Evolutionary conservation across 2,329 filamentous ascomycete species (phyloP).

Genomic region (Fusarium circinatum): DNA sequence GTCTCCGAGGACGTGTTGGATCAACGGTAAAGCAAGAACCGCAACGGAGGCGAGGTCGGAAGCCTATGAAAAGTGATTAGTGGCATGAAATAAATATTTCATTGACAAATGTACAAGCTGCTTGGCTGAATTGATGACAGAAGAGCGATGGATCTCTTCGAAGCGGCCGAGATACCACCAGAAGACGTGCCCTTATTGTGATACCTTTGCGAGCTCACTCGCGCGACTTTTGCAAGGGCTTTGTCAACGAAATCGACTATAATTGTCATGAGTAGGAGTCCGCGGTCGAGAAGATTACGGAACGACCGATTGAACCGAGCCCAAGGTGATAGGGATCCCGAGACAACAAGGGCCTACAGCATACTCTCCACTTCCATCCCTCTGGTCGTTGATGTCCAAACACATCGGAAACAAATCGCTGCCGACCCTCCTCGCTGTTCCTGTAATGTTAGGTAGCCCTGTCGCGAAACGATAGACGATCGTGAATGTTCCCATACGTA

Average conservation of each 20-base stretch:
- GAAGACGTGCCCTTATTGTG: neutral
- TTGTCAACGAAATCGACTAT: neutral
- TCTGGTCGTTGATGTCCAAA: too few relatives aligned
- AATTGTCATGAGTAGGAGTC: neutral
- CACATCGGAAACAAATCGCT: too few relatives aligned
- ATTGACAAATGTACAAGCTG: too few relatives aligned
- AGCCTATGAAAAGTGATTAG: neutral
- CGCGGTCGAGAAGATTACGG: neutral
- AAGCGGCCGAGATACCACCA: neutral
- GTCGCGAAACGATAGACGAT: too few relatives aligned
- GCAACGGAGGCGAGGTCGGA: neutral
- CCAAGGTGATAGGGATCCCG: neutral
- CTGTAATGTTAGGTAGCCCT: too few relatives aligned
- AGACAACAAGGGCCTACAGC: too few relatives aligned
- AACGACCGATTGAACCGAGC: neutral
- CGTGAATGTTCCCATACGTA: too few relatives aligned
- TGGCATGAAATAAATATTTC: neutral
- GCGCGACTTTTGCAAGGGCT: rapidly evolving
- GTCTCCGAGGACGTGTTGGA: too few relatives aligned
- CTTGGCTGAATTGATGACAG: too few relatives aligned
- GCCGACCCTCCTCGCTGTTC: too few relatives aligned
- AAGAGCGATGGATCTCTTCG: too few relatives aligned
- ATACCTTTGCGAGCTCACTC: neutral
- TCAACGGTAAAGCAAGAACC: neutral
- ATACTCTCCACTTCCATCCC: too few relatives aligned